These are phyloP conservation scores for Fraxinus sp. DNA, from an alignment of 305 asterid species.

Conservation along the genomic window DNA sequence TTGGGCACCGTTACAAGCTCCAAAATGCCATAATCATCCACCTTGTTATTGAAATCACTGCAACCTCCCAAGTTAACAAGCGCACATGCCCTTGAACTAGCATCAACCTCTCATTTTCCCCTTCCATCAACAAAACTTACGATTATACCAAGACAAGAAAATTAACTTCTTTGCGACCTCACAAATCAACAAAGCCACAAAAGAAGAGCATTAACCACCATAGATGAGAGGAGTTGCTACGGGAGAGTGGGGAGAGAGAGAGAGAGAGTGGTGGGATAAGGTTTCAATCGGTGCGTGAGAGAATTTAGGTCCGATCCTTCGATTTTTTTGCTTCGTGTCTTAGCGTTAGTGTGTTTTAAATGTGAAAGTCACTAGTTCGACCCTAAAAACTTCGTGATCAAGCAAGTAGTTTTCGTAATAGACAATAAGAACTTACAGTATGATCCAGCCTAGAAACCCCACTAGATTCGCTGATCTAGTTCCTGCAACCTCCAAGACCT, in stretches of 20 bases:
- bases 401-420: too few species aligned
- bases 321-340: not conserved
- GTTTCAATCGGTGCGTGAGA: not conserved
- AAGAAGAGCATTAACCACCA: not conserved
- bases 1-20: not conserved
- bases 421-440: too few species aligned
- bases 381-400: too few species aligned
- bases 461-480: too few species aligned
- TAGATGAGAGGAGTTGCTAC: too few species aligned
- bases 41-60: not conserved
- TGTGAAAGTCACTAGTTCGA: too few species aligned
- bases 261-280: too few species aligned
- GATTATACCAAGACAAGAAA: not conserved
- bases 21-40: not conserved
- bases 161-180: not conserved
- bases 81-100: not conserved
- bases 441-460: too few species aligned
- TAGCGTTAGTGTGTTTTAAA: too few species aligned
- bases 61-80: not conserved
- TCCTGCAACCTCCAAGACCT: too few species aligned
- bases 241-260: too few species aligned
- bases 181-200: not conserved
- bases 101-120: not conserved
- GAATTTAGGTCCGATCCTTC: not conserved
- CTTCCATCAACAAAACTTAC: not conserved